Percentiles rank a stretch among this genome's conserved stretches.
Evolutionary conservation across 2,329 filamentous ascomycete genomes (phyloP).

Genomic region (Fusarium veterinarium): DNA sequence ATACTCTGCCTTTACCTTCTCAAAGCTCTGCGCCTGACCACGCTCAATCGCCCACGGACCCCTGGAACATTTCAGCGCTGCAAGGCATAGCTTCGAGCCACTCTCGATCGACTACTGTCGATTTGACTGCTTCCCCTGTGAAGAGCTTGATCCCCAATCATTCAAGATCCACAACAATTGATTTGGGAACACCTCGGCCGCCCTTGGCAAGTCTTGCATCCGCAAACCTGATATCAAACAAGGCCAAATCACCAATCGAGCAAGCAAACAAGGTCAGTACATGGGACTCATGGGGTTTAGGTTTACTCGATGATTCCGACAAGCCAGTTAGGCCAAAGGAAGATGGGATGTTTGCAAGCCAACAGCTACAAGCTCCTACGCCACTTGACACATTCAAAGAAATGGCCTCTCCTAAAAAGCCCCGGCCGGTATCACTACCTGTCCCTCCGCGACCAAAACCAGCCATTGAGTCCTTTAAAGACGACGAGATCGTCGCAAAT

Average conservation of each 20-base stretch:
- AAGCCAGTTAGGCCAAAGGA: conserved; percentile 16
- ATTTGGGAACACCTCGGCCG: conserved; percentile 20
- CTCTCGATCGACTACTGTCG: conserved; percentile 33
- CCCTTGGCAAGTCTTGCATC: conserved; percentile 25
- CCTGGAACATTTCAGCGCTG: not conserved
- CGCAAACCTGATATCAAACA: conserved; percentile 18
- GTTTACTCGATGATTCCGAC: conserved; percentile 24
- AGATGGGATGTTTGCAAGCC: conserved; percentile 2
- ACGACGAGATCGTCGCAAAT: conserved; percentile 49
- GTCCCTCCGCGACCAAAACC: conserved; percentile 11
- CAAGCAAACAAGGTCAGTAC: conserved; percentile 17
- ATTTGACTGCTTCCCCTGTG: conserved; percentile 13
- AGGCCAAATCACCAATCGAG: conserved; percentile 12
- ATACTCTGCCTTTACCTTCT: conserved; percentile 4
- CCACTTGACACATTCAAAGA: conserved; percentile 7
- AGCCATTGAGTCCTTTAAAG: conserved; percentile 29
- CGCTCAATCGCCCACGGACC: not conserved
- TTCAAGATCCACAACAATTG: conserved; percentile 32
- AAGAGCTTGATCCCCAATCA: conserved; percentile 21
- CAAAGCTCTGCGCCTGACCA: conserved; percentile 8
- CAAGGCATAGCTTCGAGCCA: conserved; percentile 18
- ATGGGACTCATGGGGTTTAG: conserved; percentile 40
- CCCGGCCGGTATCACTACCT: conserved; percentile 5
- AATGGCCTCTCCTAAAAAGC: not conserved
- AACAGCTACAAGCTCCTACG: conserved; percentile 3